A percentile compares a stretch with the other conserved stretches of the same genome.
Evolutionary conservation across 257 asterid genomes (phyloP).

Genomic region (Nicotiana noctiflora): DNA sequence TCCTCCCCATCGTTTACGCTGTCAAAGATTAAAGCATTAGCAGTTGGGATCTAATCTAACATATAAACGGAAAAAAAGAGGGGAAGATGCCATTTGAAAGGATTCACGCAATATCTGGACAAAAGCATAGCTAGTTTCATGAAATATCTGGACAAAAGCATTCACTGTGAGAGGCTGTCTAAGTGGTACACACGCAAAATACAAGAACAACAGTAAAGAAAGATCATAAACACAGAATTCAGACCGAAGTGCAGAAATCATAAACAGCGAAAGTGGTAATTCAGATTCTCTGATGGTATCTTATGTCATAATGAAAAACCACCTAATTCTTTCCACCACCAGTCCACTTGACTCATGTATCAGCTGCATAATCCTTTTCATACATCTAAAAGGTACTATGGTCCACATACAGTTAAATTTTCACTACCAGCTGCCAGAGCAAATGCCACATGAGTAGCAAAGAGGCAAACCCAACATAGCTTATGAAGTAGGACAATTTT

Average conservation of each 20-base stretch:
- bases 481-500: neutral
- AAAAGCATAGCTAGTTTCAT: neutral
- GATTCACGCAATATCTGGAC: neutral
- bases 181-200: neutral
- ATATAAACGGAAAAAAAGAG: neutral
- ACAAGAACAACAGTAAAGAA: neutral
- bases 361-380: neutral
- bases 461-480: neutral
- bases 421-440: neutral
- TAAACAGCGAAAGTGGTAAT: neutral
- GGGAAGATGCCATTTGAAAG: constrained; percentile 3
- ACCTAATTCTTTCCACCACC: neutral
- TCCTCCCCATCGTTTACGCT: constrained; percentile 86
- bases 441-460: neutral
- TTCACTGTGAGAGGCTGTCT: neutral
- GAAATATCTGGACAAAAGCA: neutral
- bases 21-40: constrained; percentile 26
- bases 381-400: neutral
- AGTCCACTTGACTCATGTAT: neutral
- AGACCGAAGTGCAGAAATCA: neutral
- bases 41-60: neutral
- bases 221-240: neutral
- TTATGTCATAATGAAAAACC: neutral
- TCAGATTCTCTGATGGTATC: neutral
- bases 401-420: constrained; percentile 1